Conservation (phyloP, 768 basidiomycete species). For the Panus rudis region DNA sequence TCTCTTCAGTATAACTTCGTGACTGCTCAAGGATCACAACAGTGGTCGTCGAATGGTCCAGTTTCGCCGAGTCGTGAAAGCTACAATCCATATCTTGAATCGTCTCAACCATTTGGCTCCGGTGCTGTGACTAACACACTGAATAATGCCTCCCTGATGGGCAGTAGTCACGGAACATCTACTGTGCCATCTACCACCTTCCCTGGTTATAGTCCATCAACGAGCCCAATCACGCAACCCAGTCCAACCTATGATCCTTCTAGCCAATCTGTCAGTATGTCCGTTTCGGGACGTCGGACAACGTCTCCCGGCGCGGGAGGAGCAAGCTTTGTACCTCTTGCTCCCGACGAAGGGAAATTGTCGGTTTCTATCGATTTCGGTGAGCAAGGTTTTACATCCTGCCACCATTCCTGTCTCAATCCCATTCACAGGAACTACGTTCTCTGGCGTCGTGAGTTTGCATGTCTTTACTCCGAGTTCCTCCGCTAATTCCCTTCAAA, state of each 20-base stretch:
- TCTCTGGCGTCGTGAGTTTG: constrained; percentile 78
- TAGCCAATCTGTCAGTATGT: constrained; percentile 11
- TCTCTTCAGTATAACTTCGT: constrained; percentile 21
- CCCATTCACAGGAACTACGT: constrained; percentile 60
- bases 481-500: background rate
- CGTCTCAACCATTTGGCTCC: constrained; percentile 15
- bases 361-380: constrained; percentile 82
- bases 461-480: constrained; percentile 1
- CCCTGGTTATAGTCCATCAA: constrained; percentile 6
- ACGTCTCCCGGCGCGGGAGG: constrained; percentile 16
- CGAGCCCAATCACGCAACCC: constrained; percentile 21
- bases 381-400: constrained; percentile 31
- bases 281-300: constrained; percentile 13
- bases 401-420: constrained; percentile 3
- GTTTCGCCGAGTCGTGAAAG: too few species aligned
- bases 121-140: constrained; percentile 5
- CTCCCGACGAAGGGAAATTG: constrained; percentile 70
- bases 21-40: constrained; percentile 7
- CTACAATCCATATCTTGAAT: constrained; percentile 12
- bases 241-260: constrained; percentile 19
- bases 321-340: constrained; percentile 6
- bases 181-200: constrained; percentile 9
- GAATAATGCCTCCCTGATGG: constrained; percentile 6
- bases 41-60: too few species aligned
- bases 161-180: constrained; percentile 1